phyloP scores from a whole-genome alignment of 352 stramenopile genomes.

The Elongisporangium anandrum region DNA sequence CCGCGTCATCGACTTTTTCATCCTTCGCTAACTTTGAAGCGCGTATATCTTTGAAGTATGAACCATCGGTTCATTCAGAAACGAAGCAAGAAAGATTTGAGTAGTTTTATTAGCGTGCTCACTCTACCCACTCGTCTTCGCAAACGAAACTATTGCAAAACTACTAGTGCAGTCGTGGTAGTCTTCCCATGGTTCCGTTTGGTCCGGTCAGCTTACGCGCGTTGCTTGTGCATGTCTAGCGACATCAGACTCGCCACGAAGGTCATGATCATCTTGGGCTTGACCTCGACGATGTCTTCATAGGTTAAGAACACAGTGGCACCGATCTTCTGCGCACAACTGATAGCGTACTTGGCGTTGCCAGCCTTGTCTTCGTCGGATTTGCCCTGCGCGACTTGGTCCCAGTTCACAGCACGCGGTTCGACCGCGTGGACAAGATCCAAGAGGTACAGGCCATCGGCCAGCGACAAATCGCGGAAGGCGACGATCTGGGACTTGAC shows the following conservation, averaged over 20 bases:
- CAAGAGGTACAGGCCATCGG: slow-evolving; percentile 81
- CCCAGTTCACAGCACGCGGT: slow-evolving; percentile 87
- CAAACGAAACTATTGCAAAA: too few species aligned
- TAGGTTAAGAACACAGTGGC: slow-evolving; percentile 91
- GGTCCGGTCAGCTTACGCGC: too few species aligned
- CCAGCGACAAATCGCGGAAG: slow-evolving; percentile 80
- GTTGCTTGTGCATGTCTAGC: slow-evolving; percentile 61
- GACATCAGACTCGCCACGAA: slow-evolving; percentile 86
- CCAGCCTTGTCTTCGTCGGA: slow-evolving; percentile 81
- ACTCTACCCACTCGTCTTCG: too few species aligned
- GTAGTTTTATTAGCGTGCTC: too few species aligned
- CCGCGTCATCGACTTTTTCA: too few species aligned
- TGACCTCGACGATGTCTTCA: slow-evolving; percentile 93
- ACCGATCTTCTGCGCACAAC: slow-evolving; percentile 90
- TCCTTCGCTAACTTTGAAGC: too few species aligned
- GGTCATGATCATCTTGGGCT: slow-evolving; percentile 92
- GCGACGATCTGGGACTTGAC: slow-evolving; percentile 69
- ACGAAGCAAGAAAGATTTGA: too few species aligned
- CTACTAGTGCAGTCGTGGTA: too few species aligned
- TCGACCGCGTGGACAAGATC: slow-evolving; percentile 86
- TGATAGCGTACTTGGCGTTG: slow-evolving; percentile 93
- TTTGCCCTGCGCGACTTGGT: slow-evolving; percentile 59
- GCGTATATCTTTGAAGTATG: too few species aligned
- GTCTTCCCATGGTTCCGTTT: too few species aligned
- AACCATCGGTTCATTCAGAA: too few species aligned